Conservation (phyloP, 2,329 filamentous ascomycete species). For the Achaetomium macrosporum region DNA sequence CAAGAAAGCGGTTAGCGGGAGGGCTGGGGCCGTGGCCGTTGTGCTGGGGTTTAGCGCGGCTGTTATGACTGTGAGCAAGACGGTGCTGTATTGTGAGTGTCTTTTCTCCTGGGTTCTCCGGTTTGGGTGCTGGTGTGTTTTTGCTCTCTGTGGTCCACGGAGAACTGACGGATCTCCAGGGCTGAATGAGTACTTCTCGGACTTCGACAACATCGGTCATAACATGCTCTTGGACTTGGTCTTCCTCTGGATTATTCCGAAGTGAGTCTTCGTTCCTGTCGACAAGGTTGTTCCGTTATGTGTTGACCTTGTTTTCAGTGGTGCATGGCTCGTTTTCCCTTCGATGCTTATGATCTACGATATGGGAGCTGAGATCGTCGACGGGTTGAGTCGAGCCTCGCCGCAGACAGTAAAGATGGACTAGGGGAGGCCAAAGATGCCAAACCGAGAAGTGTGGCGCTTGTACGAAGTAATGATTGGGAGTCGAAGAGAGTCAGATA, state of each 20-base stretch:
- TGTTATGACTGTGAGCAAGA: conserved; percentile 58
- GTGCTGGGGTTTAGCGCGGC: conserved; percentile 47
- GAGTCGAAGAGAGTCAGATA: too few relatives aligned
- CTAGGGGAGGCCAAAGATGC: background rate
- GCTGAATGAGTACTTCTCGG: conserved; percentile 52
- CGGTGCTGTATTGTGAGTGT: conserved; percentile 52
- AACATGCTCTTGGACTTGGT: conserved; percentile 42
- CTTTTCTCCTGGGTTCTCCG: conserved; percentile 12
- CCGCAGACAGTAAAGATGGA: background rate
- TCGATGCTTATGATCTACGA: conserved; percentile 44
- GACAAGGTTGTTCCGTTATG: background rate
- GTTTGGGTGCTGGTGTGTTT: background rate
- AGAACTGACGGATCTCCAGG: conserved; percentile 32
- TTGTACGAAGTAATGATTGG: too few relatives aligned
- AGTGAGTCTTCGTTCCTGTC: conserved; percentile 36
- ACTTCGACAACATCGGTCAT: conserved; percentile 53
- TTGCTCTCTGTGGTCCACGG: background rate
- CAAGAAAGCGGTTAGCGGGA: conserved; percentile 36
- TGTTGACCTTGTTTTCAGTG: conserved; percentile 32
- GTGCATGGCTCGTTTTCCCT: conserved; percentile 49
- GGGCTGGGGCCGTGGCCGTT: conserved; percentile 40
- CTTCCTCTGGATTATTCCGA: conserved; percentile 53
- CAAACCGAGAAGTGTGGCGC: too few relatives aligned
- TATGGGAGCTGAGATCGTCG: conserved; percentile 44
- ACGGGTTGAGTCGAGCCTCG: conserved; percentile 34